Base-by-base conservation (phyloP, 2,329 filamentous ascomycete genomes). In the Stachybotrys echinatus region DNA sequence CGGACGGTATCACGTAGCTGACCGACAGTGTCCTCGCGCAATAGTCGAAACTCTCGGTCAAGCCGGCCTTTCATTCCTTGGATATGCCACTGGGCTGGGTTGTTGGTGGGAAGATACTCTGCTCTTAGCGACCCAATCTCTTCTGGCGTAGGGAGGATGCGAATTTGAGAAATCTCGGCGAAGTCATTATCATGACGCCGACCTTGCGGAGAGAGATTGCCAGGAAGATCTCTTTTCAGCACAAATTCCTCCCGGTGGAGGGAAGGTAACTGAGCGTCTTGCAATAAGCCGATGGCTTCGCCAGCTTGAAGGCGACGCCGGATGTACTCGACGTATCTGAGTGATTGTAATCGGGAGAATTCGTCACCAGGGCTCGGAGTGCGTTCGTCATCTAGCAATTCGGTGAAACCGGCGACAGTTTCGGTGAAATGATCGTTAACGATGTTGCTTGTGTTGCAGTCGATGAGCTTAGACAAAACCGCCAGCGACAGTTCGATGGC, bases 11-110 rank as follows among this genome's bases (percentile, higher is more conserved):
- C 74, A 37, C 76, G 68, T 5, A 83, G 64, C 50, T 79, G 73
- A 0, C 76, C 76, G 3, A 82, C 65, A 0, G 74, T 79, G 54
- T 83, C 79, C 59, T 82, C 76, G 3, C 79, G 70, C 2, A 82
- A 59, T 1, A 83, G 69, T 17, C 80, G 72, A 45, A 83, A 83
- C 48, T 82, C 73, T 49, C 73, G 66, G 58, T 83, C 79, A 0
- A 83, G 59, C 1, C 78, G 68, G 2, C 78, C 76, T 5, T 60
- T 62, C 12, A 76, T 68, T 2, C 75, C 74, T 4, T 60, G 55
- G 52, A 54, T 51, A 45, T 61, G 73, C 57, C 65, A 70, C 17
- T 64, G 59, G 0, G 60, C 56, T 5, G 65, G 56, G 54, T 76
- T 67, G 5, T 57, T 67, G 3, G 59, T 61, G 0, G 71, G 73